A percentile compares a stretch with the other conserved stretches of the same genome.
phyloP scores from a whole-genome alignment of 2,329 filamentous ascomycete genomes.

The Verticillium nonalfalfae region DNA sequence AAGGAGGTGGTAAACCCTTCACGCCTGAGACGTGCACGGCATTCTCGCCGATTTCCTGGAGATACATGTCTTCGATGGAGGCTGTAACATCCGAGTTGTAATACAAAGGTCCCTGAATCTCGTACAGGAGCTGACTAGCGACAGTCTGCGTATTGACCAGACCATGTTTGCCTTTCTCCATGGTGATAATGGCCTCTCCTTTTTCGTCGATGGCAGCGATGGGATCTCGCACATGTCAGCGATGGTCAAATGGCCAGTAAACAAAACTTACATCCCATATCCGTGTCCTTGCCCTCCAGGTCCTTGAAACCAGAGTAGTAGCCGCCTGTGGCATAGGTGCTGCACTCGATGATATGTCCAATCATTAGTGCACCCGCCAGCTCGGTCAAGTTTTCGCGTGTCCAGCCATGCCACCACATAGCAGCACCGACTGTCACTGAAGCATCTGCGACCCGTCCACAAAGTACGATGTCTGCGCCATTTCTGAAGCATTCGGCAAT shows the following conservation, averaged over 20 bases:
- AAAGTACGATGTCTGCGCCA: slow-evolving; percentile 34
- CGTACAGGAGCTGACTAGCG: slow-evolving; percentile 40
- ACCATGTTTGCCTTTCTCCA: slow-evolving; percentile 35
- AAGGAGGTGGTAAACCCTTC: slow-evolving; percentile 34
- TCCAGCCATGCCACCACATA: slow-evolving; percentile 41
- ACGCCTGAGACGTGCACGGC: slow-evolving; percentile 33
- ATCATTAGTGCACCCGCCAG: slow-evolving; percentile 38
- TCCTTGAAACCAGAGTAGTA: slow-evolving; percentile 43
- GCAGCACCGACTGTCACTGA: slow-evolving; percentile 43
- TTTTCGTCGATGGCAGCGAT: slow-evolving; percentile 40
- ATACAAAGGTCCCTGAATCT: slow-evolving; percentile 39
- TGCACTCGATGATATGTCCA: slow-evolving; percentile 42
- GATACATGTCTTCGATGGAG: slow-evolving; percentile 16
- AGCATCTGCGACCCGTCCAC: slow-evolving; percentile 35
- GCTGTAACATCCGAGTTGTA: slow-evolving; percentile 42
- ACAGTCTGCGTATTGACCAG: slow-evolving; percentile 26
- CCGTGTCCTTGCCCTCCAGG: slow-evolving; percentile 9
- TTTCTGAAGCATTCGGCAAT: slow-evolving; percentile 33
- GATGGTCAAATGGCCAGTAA: neutral
- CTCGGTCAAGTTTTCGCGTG: slow-evolving; percentile 40
- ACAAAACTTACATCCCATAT: slow-evolving; percentile 7
- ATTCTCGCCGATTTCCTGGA: slow-evolving; percentile 6
- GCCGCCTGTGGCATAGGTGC: slow-evolving; percentile 40
- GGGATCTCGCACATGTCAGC: slow-evolving; percentile 17
- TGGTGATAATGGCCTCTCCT: slow-evolving; percentile 39